Percentiles rank a stretch among this genome's conserved stretches.
Conservation (phyloP, 176 grass and related monocot species). For the Puya raimondii region DNA sequence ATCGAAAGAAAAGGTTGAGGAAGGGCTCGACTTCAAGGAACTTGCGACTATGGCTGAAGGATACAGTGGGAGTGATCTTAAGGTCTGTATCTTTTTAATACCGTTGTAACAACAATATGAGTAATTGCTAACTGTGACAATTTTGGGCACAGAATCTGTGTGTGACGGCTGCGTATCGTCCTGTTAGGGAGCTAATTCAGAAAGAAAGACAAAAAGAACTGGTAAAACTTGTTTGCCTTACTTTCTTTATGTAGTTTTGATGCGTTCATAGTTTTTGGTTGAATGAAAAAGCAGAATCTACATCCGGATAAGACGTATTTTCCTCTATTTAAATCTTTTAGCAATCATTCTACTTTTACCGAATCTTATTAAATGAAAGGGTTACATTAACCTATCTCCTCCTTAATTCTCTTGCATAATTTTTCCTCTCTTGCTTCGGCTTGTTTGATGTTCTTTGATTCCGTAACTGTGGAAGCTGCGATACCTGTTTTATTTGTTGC, state of each 20-base stretch:
- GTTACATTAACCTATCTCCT: constrained; percentile 1
- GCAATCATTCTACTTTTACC: too few species aligned
- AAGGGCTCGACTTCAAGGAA: constrained; percentile 70
- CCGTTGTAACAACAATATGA: not conserved
- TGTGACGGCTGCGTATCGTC: constrained; percentile 80
- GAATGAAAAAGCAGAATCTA: not conserved
- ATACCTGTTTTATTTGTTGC: not conserved
- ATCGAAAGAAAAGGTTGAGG: constrained; percentile 67
- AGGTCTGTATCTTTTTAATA: constrained; percentile 41
- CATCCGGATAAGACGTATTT: too few species aligned
- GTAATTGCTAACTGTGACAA: not conserved
- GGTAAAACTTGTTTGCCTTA: constrained; percentile 23
- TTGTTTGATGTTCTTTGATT: not conserved
- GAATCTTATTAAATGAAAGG: not conserved
- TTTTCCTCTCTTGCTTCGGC: not conserved
- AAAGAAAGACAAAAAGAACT: constrained; percentile 69
- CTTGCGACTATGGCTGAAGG: constrained; percentile 78
- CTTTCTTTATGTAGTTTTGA: not conserved
- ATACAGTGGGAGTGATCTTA: constrained; percentile 94
- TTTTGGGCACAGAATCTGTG: constrained; percentile 56
- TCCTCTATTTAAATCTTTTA: too few species aligned
- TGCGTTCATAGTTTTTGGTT: not conserved
- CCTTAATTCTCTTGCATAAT: not conserved
- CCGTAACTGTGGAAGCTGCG: not conserved
- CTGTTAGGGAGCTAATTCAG: constrained; percentile 84